phyloP scores from a whole-genome alignment of 495 filamentous ascomycete genomes.

The Neurospora sp. region DNA sequence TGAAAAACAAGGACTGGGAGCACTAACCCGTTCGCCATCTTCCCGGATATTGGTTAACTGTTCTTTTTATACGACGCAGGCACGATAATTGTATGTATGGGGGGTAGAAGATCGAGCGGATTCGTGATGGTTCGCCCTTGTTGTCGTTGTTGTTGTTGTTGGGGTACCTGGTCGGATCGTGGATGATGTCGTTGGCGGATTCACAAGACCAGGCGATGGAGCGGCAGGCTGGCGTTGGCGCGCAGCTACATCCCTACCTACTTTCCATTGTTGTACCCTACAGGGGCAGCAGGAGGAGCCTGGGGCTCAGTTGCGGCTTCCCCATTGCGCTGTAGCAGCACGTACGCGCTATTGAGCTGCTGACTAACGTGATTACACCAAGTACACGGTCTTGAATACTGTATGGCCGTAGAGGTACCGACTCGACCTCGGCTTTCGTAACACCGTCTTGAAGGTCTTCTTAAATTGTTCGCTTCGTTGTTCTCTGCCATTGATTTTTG shows the following conservation, averaged over 20 bases:
- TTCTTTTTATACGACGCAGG: neutral
- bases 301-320: neutral
- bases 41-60: neutral
- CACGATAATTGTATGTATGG: neutral
- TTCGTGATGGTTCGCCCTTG: neutral
- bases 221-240: neutral
- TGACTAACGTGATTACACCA: neutral
- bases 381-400: neutral
- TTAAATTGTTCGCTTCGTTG: neutral
- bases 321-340: neutral
- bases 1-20: neutral
- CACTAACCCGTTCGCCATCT: slow-evolving; percentile 22
- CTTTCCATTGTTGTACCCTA: neutral
- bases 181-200: neutral
- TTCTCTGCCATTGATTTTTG: neutral
- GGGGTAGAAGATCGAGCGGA: neutral
- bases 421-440: neutral
- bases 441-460: neutral
- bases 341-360: neutral
- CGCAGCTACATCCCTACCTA: neutral
- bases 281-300: neutral
- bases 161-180: neutral
- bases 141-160: neutral
- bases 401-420: neutral
- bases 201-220: neutral